Percentiles rank a stretch among this genome's conserved stretches.
Evolutionary conservation across 208 protist species (phyloP).

Genomic region (Balamuthia mandrillaris): DNA sequence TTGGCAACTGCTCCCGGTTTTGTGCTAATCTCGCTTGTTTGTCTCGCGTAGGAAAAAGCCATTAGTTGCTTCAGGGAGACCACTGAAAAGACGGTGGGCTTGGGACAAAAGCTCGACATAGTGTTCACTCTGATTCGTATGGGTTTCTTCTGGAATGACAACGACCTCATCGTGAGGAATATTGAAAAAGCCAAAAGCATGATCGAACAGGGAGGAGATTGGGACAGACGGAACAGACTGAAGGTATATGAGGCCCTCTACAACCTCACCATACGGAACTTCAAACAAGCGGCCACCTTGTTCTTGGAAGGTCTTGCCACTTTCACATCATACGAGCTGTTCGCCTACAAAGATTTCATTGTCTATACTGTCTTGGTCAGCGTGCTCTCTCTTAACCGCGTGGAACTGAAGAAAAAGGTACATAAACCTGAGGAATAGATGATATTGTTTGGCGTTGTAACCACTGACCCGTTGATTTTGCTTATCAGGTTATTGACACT

Average conservation of each 20-base stretch:
- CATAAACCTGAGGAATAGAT: not conserved
- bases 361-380: constrained; percentile 88
- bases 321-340: constrained; percentile 85
- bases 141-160: constrained; percentile 91
- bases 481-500: constrained; percentile 64
- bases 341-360: constrained; percentile 69
- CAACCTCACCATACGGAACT: constrained; percentile 89
- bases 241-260: constrained; percentile 97
- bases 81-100: constrained; percentile 83
- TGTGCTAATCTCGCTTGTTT: not conserved
- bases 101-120: constrained; percentile 92
- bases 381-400: constrained; percentile 82
- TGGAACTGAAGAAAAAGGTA: constrained; percentile 74
- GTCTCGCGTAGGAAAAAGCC: no score
- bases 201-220: constrained; percentile 95
- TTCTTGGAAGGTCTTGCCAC: constrained; percentile 94
- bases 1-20: not conserved
- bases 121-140: constrained; percentile 91
- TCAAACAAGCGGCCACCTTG: constrained; percentile 84
- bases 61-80: constrained; percentile 84
- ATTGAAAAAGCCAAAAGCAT: constrained; percentile 84
- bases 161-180: constrained; percentile 79
- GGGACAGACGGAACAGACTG: constrained; percentile 96
- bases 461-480: not conserved
- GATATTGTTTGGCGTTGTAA: not conserved